phyloP scores from a whole-genome alignment of 768 basidiomycete species.

The Russula virescens region DNA sequence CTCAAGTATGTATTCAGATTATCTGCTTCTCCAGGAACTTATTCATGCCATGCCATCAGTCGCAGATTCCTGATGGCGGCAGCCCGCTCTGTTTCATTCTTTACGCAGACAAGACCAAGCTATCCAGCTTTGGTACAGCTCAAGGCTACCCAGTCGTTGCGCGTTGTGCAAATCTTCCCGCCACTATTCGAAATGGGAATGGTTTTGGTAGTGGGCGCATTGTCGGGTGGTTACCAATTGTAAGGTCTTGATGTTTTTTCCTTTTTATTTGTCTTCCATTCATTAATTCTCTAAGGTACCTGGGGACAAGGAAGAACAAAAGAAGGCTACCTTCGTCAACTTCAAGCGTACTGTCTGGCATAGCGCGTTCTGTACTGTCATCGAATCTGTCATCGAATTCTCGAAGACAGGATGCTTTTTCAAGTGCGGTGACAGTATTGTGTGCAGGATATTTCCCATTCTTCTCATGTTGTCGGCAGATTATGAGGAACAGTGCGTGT shows the following conservation, averaged over 20 bases:
- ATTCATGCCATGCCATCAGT: no score
- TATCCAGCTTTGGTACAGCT: slow-evolving; percentile 23
- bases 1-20: background rate
- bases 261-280: background rate
- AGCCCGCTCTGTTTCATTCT: slow-evolving; percentile 16
- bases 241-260: background rate
- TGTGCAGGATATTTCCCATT: slow-evolving; percentile 23
- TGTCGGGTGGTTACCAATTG: slow-evolving; percentile 29
- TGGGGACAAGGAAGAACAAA: background rate
- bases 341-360: slow-evolving; percentile 28
- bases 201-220: slow-evolving; percentile 20
- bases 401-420: slow-evolving; percentile 19
- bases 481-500: slow-evolving; percentile 29
- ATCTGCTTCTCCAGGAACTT: no score
- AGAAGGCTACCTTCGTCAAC: slow-evolving; percentile 20
- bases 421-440: slow-evolving; percentile 10
- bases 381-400: slow-evolving; percentile 7
- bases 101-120: slow-evolving; percentile 26
- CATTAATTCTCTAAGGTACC: background rate
- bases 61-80: background rate
- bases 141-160: slow-evolving; percentile 26
- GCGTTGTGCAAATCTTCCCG: slow-evolving; percentile 20
- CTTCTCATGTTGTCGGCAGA: slow-evolving; percentile 28
- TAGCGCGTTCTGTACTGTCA: slow-evolving; percentile 18
- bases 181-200: slow-evolving; percentile 11